phyloP scores from a whole-genome alignment of 441 rosid species.

The Corymbia calophylla region DNA sequence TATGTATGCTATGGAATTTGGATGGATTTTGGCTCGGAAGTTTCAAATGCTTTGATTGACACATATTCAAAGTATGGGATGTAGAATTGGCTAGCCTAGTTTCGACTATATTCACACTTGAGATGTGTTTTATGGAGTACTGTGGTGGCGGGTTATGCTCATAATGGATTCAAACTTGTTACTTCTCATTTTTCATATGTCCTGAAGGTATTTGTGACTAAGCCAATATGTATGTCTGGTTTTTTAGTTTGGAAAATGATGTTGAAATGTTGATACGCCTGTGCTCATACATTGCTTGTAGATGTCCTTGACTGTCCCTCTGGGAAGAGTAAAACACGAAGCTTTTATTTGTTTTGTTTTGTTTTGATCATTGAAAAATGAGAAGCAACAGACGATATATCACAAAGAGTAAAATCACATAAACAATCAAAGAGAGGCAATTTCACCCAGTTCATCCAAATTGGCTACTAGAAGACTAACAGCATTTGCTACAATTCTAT shows the following conservation, averaged over 20 bases:
- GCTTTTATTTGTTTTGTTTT: neutral
- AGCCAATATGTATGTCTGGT: neutral
- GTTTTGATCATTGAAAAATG: neutral
- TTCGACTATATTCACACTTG: neutral
- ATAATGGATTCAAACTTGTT: neutral
- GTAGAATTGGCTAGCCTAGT: fast-evolving
- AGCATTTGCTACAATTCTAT: neutral
- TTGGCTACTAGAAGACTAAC: neutral
- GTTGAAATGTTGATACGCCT: neutral
- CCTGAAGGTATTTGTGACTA: neutral
- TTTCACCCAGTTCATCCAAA: neutral
- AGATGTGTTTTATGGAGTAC: neutral
- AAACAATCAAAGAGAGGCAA: neutral
- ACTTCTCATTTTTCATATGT: too few relatives aligned
- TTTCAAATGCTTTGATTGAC: neutral
- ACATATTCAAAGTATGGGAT: neutral
- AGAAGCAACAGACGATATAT: neutral
- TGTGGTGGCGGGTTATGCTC: neutral
- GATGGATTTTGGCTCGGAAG: neutral
- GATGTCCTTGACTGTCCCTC: neutral
- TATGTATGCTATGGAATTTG: neutral
- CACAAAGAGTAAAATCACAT: neutral
- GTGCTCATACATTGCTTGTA: neutral
- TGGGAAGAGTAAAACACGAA: neutral
- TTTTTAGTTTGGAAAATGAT: too few relatives aligned